Conservation (phyloP, 169 alveolate species). For the Plasmodium billcollinsi region DNA sequence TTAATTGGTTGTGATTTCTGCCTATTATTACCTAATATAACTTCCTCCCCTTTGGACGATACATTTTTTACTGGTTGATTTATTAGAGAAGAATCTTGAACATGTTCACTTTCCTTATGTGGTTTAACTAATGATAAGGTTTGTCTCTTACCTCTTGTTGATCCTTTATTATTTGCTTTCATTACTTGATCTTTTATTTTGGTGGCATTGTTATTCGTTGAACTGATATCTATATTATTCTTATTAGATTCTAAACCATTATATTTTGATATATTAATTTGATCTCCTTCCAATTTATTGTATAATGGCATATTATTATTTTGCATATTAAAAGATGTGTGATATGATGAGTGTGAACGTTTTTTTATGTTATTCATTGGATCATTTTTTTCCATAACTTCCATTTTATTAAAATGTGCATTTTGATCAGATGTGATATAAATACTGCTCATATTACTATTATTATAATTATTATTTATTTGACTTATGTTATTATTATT, state of each 20-base stretch:
- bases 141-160: slow-evolving; percentile 12
- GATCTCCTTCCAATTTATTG: neutral
- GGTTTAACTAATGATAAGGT: slow-evolving; percentile 7
- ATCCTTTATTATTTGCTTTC: slow-evolving; percentile 3
- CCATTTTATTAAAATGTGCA: too few relatives aligned
- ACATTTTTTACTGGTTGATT: slow-evolving; percentile 15
- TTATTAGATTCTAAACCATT: neutral
- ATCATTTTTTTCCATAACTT: neutral
- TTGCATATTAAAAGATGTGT: too few relatives aligned
- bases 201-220: neutral
- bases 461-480: too few relatives aligned
- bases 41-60: neutral
- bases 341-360: too few relatives aligned
- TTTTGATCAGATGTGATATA: too few relatives aligned
- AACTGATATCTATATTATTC: neutral
- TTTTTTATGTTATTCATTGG: neutral
- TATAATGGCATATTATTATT: neutral
- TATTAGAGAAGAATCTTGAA: slow-evolving; percentile 1
- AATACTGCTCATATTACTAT: too few relatives aligned
- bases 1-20: slow-evolving; percentile 58
- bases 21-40: slow-evolving; percentile 10
- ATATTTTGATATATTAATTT: neutral
- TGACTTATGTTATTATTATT: too few relatives aligned
- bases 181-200: neutral
- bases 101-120: neutral